phyloP scores from a whole-genome alignment of 805 yeast genomes.

The Naumovozyma baii region DNA sequence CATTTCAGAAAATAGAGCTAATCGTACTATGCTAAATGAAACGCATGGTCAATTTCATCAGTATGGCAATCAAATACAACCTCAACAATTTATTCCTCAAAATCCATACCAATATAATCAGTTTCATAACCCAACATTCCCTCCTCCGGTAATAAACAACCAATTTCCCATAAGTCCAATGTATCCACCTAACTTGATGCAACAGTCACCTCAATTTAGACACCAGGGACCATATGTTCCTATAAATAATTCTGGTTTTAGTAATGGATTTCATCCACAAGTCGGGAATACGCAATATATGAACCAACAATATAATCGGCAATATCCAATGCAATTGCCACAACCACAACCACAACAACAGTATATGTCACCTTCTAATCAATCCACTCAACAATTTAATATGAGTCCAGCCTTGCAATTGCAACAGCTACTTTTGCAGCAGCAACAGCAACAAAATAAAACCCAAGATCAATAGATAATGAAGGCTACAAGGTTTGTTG shows the following conservation, averaged over 20 bases:
- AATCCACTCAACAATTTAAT: conserved; percentile 6
- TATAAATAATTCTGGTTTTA: background rate
- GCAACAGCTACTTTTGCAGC: conserved; percentile 21
- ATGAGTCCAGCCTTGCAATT: conserved; percentile 19
- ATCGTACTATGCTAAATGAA: background rate
- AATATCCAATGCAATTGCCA: conserved; percentile 10
- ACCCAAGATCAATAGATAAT: conserved; percentile 8
- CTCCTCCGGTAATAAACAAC: background rate
- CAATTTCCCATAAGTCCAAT: background rate
- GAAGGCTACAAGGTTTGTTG: background rate
- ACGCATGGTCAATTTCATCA: background rate
- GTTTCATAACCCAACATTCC: background rate
- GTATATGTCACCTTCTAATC: conserved; percentile 9
- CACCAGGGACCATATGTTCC: background rate
- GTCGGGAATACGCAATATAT: too few relatives aligned
- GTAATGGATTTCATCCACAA: too few relatives aligned
- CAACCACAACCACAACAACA: conserved; percentile 12
- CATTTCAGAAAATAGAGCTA: background rate
- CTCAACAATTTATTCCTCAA: conserved; percentile 1
- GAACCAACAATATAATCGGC: conserved; percentile 4
- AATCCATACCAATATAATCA: background rate
- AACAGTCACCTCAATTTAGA: background rate
- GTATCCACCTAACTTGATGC: background rate
- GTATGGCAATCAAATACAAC: background rate
- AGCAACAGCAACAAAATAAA: conserved; percentile 15